Evolutionary conservation across 1,284 basidiomycete species (phyloP).

Genomic region (Mycosarcoma mackinlayi): DNA sequence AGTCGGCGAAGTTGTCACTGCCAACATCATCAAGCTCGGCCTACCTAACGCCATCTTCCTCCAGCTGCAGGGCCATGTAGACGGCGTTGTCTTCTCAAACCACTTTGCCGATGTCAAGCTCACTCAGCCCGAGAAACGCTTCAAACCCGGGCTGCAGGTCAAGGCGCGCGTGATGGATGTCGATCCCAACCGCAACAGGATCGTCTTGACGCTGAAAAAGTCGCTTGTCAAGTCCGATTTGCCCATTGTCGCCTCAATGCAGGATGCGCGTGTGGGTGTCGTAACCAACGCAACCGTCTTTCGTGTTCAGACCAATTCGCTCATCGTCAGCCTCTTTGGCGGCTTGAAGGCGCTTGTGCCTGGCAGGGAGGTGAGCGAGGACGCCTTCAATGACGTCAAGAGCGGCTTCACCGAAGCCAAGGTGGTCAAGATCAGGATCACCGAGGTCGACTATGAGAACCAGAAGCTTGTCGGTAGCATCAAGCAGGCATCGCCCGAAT

Average conservation of each 20-base stretch:
- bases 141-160: slow-evolving; percentile 84
- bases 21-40: slow-evolving; percentile 56
- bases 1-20: slow-evolving; percentile 56
- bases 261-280: slow-evolving; percentile 76
- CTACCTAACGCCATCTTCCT: slow-evolving; percentile 62
- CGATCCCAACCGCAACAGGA: slow-evolving; percentile 82
- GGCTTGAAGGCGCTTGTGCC: slow-evolving; percentile 84
- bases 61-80: slow-evolving; percentile 69
- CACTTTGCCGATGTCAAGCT: slow-evolving; percentile 89
- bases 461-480: slow-evolving; percentile 84
- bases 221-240: slow-evolving; percentile 83
- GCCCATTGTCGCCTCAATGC: slow-evolving; percentile 73
- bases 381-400: slow-evolving; percentile 66
- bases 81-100: slow-evolving; percentile 91
- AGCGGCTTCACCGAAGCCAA: slow-evolving; percentile 79
- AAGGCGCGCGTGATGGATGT: slow-evolving; percentile 90
- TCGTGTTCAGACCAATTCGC: slow-evolving; percentile 50
- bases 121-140: slow-evolving; percentile 79
- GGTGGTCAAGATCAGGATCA: slow-evolving; percentile 86
- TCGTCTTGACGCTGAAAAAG: slow-evolving; percentile 91
- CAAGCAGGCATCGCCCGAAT: slow-evolving; percentile 75
- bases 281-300: slow-evolving; percentile 85
- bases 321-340: slow-evolving; percentile 75
- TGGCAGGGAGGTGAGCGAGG: slow-evolving; percentile 54
- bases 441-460: slow-evolving; percentile 76